These are phyloP conservation scores for Sugiyamaella lignohabitans DNA, from an alignment of 805 yeast species.

Conservation along the genomic window DNA sequence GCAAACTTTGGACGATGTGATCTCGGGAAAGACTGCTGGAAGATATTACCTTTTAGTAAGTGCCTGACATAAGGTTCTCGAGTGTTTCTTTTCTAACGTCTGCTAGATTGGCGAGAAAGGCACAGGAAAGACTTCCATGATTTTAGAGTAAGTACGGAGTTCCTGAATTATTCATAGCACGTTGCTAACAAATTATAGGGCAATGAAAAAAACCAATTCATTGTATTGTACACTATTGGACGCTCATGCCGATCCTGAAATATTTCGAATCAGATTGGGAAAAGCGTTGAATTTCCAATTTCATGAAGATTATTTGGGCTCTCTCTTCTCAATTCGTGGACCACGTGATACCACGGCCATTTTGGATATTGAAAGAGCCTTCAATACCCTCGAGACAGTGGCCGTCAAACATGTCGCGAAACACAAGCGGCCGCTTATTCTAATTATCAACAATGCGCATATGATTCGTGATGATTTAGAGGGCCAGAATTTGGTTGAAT, in stretches of 20 bases:
- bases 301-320: slow-evolving; percentile 78
- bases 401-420: slow-evolving; percentile 42
- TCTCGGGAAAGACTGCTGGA: slow-evolving; percentile 58
- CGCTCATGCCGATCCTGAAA: slow-evolving; percentile 82
- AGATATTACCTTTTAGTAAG: slow-evolving; percentile 51
- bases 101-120: slow-evolving; percentile 74
- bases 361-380: slow-evolving; percentile 76
- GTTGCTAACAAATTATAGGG: slow-evolving; percentile 17
- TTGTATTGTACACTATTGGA: slow-evolving; percentile 63
- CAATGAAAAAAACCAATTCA: slow-evolving; percentile 59
- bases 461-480: slow-evolving; percentile 69
- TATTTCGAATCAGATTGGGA: slow-evolving; percentile 70
- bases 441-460: slow-evolving; percentile 70
- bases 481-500: slow-evolving; percentile 61
- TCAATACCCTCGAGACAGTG: slow-evolving; percentile 65
- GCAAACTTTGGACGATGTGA: slow-evolving; percentile 52
- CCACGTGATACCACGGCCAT: slow-evolving; percentile 81
- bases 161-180: background rate
- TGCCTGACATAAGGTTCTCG: too few relatives aligned
- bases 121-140: slow-evolving; percentile 74
- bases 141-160: slow-evolving; percentile 40
- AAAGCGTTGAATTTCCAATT: slow-evolving; percentile 65
- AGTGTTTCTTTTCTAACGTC: too few relatives aligned
- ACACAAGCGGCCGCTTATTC: slow-evolving; percentile 50
- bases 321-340: slow-evolving; percentile 71